Evolutionary conservation across 192 early-diverging fungal genomes (phyloP), one percentile per base, ranked within the genome.

Genomic region (Gamsiella multidivaricata): DNA sequence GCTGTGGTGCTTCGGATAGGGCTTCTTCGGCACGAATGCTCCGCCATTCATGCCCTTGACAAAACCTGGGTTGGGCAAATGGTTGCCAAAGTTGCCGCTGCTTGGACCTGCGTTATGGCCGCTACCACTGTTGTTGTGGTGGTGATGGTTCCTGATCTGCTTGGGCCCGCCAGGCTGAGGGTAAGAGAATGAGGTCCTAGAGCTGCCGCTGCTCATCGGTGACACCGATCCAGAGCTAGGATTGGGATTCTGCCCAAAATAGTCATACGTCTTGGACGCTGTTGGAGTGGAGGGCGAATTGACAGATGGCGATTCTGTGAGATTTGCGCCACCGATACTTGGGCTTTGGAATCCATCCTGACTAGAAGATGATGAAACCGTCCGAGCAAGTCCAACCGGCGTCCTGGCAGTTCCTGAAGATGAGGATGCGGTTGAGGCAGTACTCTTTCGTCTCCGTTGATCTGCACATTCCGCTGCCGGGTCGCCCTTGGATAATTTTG

Each of bases 331-430:
- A 18, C 39, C 54, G 2, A 63, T 46, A 32, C 34, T 34, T 7
- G 74, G 65, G 32, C 74, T 78, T 15, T 63, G 52, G 50, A 67
- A 68, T 41, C 74, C 74, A 52, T 78, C 74, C 54, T 78, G 74
- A 12, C 74, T 78, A 12, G 74, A 78, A 11, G 74, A 69, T 7
- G 74, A 62, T 1, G 74, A 78, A 6, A 69, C 52, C 11, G 74
- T 78, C 5, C 74, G 41, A 12, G 74, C 65, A 3, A 78, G 33
- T 17, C 60, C 63, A 4, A 75, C 46, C 1, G 65, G 28, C n/a
- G 65, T 62, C 28, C 39, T 45, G 29, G 49, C 29, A 2, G 46
- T 52, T 26, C 54, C 46, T 5, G 74, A 65, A 1, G 69, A 75
- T 12, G 71, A 54, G n/a, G 51, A 54, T 17, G 54, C 57, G 43